A percentile compares a stretch with the other conserved stretches of the same genome.
phyloP scores from a whole-genome alignment of 2,329 filamentous ascomycete species.

The Penicillium aurantiogriseum region DNA sequence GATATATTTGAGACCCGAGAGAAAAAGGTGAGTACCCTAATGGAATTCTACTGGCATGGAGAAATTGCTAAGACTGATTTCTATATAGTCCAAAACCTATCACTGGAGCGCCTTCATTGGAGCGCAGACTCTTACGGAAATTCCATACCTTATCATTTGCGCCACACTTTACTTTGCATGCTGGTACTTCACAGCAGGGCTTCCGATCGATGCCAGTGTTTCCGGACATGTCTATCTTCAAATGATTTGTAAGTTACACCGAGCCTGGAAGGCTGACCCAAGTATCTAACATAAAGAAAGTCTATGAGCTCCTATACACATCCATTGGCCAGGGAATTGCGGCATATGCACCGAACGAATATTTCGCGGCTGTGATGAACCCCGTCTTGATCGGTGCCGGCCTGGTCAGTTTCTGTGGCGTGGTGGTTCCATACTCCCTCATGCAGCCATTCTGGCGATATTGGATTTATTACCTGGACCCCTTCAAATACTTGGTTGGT shows the following conservation, averaged over 20 bases:
- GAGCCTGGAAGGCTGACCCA: not conserved
- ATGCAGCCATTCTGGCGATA: slow-evolving; percentile 45
- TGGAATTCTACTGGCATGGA: not conserved
- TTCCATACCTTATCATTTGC: slow-evolving; percentile 48
- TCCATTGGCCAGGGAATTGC: slow-evolving; percentile 52
- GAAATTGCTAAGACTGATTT: not conserved
- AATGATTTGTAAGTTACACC: slow-evolving; percentile 35
- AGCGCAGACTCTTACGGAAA: slow-evolving; percentile 50
- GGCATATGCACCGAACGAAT: slow-evolving; percentile 60
- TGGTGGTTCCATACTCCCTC: slow-evolving; percentile 38
- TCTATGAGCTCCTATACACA: slow-evolving; percentile 46
- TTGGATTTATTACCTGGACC: slow-evolving; percentile 47
- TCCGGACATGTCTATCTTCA: slow-evolving; percentile 42
- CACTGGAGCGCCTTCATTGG: slow-evolving; percentile 60
- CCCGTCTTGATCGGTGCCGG: slow-evolving; percentile 53
- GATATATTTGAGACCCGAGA: slow-evolving; percentile 60
- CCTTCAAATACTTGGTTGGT: slow-evolving; percentile 45
- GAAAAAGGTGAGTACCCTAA: slow-evolving; percentile 46
- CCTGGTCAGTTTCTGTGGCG: slow-evolving; percentile 42
- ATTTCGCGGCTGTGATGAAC: slow-evolving; percentile 59
- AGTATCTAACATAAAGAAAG: slow-evolving; percentile 18
- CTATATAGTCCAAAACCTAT: slow-evolving; percentile 54
- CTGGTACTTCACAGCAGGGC: slow-evolving; percentile 60
- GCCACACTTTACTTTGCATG: slow-evolving; percentile 50
- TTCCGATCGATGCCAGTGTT: slow-evolving; percentile 32